Base-by-base conservation (phyloP, 345 rosid species). In the Passiflora organensis region DNA sequence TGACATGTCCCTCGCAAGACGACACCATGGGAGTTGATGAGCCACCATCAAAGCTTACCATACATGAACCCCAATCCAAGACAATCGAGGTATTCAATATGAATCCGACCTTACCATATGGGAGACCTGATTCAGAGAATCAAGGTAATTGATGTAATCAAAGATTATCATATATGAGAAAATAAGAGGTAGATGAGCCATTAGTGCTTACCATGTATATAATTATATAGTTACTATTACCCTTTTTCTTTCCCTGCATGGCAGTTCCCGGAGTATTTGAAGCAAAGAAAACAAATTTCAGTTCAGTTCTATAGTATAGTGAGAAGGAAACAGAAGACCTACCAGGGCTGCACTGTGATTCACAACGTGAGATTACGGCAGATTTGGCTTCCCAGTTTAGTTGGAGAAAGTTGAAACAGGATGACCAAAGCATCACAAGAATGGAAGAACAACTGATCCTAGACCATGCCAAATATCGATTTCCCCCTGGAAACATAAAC, bases 211-310 rank as follows among this genome's bases (percentile, higher is more conserved):
- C n/a, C n/a, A n/a, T n/a, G n/a, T n/a, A n/a, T n/a, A n/a, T n/a
- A n/a, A n/a, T n/a, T n/a, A n/a, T n/a, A n/a, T n/a, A n/a, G n/a
- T n/a, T n/a, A n/a, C n/a, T n/a, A n/a, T n/a, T n/a, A n/a, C n/a
- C n/a, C 48, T 44, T 55, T 28, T 34, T 65, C 53, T 13, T 56
- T 70, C 13, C 51, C 25, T n/a, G 39, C 53, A 39, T 50, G 10
- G 25, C 54, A 91, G 98, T 61, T 88, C 24, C 94, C 95, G 0
- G 85, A 86, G 64, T 70, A 67, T 51, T 56, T 78, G 65, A 72
- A 53, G 56, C 59, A 53, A 70, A 73, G 55, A 32, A 64, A 80
- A 25, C 54, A 32, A 36, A 43, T 70, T 55, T 28, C 70, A 25
- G 14, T 48, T 58, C 71, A 6, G 52, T 79, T 22, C 13, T 72